These are phyloP conservation scores for Chlorella sp. DNA, from an alignment of 139 green algal genomes.

Conservation along the genomic window DNA sequence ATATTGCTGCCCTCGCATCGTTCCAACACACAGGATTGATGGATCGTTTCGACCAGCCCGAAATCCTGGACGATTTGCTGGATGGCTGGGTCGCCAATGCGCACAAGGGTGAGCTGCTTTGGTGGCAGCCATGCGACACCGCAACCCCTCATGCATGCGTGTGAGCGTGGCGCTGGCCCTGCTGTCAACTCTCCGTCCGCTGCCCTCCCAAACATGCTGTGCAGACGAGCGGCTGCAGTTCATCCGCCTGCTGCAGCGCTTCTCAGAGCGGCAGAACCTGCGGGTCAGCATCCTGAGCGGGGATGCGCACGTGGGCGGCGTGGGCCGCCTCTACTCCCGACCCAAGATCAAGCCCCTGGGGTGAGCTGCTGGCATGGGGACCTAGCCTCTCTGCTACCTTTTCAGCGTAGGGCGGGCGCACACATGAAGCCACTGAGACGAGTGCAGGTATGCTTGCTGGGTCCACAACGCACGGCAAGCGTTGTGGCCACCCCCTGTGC, in stretches of 20 bases:
- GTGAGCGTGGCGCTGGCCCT: too few relatives aligned
- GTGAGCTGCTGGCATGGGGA: not conserved
- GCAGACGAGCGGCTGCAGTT: constrained; percentile 51
- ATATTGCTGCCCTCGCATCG: not conserved
- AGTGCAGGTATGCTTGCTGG: too few relatives aligned
- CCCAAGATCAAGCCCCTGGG: not conserved
- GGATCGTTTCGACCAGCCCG: constrained; percentile 10
- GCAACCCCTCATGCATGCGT: too few relatives aligned
- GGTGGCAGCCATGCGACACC: too few relatives aligned
- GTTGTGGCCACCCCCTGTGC: too few relatives aligned
- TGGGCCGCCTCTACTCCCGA: constrained; percentile 17
- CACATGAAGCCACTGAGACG: too few relatives aligned
- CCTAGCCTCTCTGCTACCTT: too few relatives aligned
- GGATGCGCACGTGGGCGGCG: constrained; percentile 6
- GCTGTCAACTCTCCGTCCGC: too few relatives aligned
- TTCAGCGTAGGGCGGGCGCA: too few relatives aligned
- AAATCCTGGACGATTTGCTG: constrained; percentile 53
- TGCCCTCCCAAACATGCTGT: not conserved
- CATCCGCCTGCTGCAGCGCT: constrained; percentile 50
- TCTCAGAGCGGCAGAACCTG: constrained; percentile 21
- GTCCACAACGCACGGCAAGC: too few relatives aligned
- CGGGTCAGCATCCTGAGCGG: constrained; percentile 39
- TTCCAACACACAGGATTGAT: not conserved
- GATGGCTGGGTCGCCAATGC: constrained; percentile 47
- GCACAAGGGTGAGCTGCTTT: constrained; percentile 22